phyloP scores from a whole-genome alignment of 768 basidiomycete species.

The Kondoa subrosea region DNA sequence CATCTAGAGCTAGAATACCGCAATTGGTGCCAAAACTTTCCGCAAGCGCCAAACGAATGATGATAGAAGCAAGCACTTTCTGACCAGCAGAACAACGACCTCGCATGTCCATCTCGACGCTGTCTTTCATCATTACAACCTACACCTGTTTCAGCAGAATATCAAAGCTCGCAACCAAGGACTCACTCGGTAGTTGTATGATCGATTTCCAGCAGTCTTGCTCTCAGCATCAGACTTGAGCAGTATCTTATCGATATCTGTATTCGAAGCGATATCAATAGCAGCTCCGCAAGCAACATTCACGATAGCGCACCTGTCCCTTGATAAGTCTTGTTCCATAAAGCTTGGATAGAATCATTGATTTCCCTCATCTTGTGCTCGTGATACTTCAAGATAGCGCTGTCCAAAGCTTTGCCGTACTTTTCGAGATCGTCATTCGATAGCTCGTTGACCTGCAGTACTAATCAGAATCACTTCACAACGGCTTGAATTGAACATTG shows the following conservation, averaged over 20 bases:
- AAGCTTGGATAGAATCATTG: conserved; percentile 87
- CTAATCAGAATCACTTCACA: background rate
- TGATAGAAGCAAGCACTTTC: conserved; percentile 95
- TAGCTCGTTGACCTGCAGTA: conserved; percentile 76
- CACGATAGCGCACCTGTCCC: conserved; percentile 55
- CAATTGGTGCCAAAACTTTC: conserved; percentile 97
- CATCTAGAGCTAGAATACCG: conserved; percentile 90
- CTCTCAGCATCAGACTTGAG: conserved; percentile 89
- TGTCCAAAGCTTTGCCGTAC: conserved; percentile 90
- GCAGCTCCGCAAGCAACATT: background rate
- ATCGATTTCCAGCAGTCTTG: conserved; percentile 53
- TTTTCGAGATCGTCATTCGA: conserved; percentile 94
- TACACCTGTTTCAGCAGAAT: conserved; percentile 30
- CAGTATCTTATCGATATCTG: conserved; percentile 94
- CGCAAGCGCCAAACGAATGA: conserved; percentile 88
- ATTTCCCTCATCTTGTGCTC: conserved; percentile 97
- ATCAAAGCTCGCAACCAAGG: background rate
- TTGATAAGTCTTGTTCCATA: conserved; percentile 99
- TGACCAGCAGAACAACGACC: conserved; percentile 96
- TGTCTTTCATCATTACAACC: conserved; percentile 99
- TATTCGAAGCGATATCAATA: background rate
- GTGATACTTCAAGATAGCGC: conserved; percentile 98
- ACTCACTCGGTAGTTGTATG: conserved; percentile 88
- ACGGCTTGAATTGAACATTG: background rate
- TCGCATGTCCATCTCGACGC: conserved; percentile 99